Base-by-base conservation (phyloP, 1,139 yeast species). In the Blastobotrys capitulatus region DNA sequence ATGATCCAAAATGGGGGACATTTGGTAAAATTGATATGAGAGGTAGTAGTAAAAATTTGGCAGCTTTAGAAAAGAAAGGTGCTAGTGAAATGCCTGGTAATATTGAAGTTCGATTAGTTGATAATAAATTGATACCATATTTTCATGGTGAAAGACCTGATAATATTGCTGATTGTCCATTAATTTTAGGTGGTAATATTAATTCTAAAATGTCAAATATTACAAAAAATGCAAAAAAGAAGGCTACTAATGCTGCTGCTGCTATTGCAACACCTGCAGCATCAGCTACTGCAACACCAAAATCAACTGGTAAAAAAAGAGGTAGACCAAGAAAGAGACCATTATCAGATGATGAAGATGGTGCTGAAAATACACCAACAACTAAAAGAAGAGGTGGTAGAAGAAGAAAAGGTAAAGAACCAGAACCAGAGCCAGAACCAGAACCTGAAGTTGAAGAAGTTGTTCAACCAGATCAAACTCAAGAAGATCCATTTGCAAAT, bases 291-390 rank as follows among this genome's bases (percentile, higher is more conserved):
- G 38, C 20, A 2, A 38, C 44, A 4, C 37, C 42, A 7, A 38
- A 34, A n/a, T 18, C 44, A 13, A 40, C 57, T 1, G 57, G 56
- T 1, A 53, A 54, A 29, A 59, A 61, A 27, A 58, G 66, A 13
- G 70, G 68, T 1, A 43, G 69, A 22, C 70, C 68, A 0, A 54
- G 61, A 39, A 66, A 65, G 52, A 47, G 53, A 12, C 55, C 58
- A 20, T 31, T 46, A 8, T 12, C 47, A 10, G 47, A 44, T 8
- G 47, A 44, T 19, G 52, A 38, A 15, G 42, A 16, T 13, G 27
- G 20, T 13, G 27, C 38, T 13, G 19, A 35, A 15, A 15, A 34
- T 7, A 22, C 45, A 6, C 20, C 48, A 7, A 35, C 44, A 5
- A 47, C 39, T 42, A 51, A 47, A 39, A 38, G 47, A 6, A 44